A percentile compares a stretch with the other conserved stretches of the same genome.
Evolutionary conservation across 1,284 basidiomycete species (phyloP).

Genomic region (Ganoderma leucocontextum): DNA sequence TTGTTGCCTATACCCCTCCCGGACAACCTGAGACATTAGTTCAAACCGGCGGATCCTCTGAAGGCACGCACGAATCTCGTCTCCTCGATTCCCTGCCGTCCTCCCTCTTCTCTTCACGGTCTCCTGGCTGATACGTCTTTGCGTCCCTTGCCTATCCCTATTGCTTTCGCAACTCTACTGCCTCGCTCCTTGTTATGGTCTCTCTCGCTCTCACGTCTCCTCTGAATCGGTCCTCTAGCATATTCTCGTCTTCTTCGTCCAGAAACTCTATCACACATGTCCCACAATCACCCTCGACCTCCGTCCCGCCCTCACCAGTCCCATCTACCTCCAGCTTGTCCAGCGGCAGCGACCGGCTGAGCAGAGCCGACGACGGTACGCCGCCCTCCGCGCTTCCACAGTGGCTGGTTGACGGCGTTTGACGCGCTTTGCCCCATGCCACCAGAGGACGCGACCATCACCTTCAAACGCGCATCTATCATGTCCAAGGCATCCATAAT

Average conservation of each 20-base stretch:
- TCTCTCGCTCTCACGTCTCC: conserved; percentile 52
- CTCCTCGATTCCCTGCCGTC: conserved; percentile 22
- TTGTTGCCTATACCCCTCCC: conserved; percentile 50
- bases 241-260: conserved; percentile 41
- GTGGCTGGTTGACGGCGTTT: conserved; percentile 23
- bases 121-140: conserved; percentile 20
- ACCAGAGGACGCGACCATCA: conserved; percentile 76
- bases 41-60: conserved; percentile 63
- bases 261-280: conserved; percentile 41
- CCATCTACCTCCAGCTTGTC: conserved; percentile 59
- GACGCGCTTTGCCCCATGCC: conserved; percentile 15
- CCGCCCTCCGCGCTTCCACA: conserved; percentile 3
- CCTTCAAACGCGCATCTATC: conserved; percentile 53
- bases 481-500: conserved; percentile 45
- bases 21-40: conserved; percentile 50
- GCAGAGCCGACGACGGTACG: conserved; percentile 66
- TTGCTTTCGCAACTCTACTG: conserved; percentile 38
- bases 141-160: conserved; percentile 34
- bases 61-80: conserved; percentile 30
- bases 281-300: conserved; percentile 49
- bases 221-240: conserved; percentile 43
- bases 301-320: conserved; percentile 48
- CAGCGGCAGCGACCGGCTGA: conserved; percentile 56
- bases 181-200: conserved; percentile 50
- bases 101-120: conserved; percentile 32